Conservation (phyloP, 495 filamentous ascomycete genomes). For the Lichenothelia convexa region DNA sequence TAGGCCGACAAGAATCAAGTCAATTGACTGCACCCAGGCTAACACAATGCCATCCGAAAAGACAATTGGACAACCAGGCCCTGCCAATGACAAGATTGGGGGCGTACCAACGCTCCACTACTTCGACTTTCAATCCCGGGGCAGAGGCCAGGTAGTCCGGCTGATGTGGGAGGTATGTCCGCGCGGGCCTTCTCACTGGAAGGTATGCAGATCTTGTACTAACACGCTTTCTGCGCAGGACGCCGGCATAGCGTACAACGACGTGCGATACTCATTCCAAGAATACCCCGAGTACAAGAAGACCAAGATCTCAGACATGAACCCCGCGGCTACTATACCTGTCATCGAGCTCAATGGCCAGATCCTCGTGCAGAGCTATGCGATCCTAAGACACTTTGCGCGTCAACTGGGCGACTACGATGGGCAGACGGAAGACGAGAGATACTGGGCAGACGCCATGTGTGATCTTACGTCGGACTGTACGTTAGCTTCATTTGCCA, state of each 20-base stretch:
- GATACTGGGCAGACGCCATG: conserved; percentile 26
- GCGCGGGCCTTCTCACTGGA: background rate
- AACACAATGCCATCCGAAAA: conserved; percentile 12
- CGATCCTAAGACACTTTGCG: conserved; percentile 25
- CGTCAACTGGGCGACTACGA: conserved; percentile 23
- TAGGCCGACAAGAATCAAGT: too few species aligned
- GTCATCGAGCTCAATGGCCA: conserved; percentile 24
- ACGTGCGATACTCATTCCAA: conserved; percentile 25
- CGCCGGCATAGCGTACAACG: conserved; percentile 24
- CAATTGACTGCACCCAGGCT: too few species aligned
- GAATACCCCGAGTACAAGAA: conserved; percentile 20
- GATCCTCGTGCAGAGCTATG: conserved; percentile 23
- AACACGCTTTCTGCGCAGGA: conserved; percentile 25
- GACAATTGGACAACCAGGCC: conserved; percentile 9
- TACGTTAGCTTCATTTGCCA: too few species aligned
- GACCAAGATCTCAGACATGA: conserved; percentile 16
- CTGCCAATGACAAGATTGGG: conserved; percentile 16
- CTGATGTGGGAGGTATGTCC: conserved; percentile 8
- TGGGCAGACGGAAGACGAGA: conserved; percentile 23
- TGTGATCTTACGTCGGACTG: conserved; percentile 26
- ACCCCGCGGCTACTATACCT: conserved; percentile 21
- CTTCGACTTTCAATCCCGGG: conserved; percentile 25
- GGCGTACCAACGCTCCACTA: conserved; percentile 16
- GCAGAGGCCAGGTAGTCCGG: conserved; percentile 27
- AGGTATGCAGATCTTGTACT: too few species aligned